These are phyloP conservation scores for Termitomyces sp. DNA, from an alignment of 768 basidiomycete species.

Conservation along the genomic window DNA sequence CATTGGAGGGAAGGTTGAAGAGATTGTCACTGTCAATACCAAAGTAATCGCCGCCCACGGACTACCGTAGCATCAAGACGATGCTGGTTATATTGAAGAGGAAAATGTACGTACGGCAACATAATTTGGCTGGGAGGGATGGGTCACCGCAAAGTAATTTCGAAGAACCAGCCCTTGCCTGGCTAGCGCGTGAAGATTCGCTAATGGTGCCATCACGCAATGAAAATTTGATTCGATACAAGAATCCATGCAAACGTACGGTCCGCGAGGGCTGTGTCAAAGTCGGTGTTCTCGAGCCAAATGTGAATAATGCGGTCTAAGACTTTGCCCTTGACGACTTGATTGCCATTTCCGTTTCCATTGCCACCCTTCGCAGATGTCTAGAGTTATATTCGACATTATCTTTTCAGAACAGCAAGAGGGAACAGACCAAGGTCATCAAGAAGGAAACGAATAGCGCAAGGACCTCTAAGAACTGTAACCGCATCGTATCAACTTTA, in stretches of 20 bases:
- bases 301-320: conserved; percentile 36
- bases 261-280: conserved; percentile 24
- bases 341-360: background rate
- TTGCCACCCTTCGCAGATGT: background rate
- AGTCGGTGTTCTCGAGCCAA: conserved; percentile 67
- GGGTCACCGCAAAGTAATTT: conserved; percentile 48
- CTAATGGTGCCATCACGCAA: background rate
- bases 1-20: conserved; percentile 38
- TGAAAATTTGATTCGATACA: background rate
- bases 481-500: background rate
- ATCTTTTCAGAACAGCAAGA: background rate
- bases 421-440: background rate
- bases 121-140: conserved; percentile 65
- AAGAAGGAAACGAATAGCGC: background rate
- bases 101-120: conserved; percentile 25
- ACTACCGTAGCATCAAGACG: background rate
- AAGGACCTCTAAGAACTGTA: background rate
- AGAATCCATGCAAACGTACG: conserved; percentile 13
- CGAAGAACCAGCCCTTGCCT: conserved; percentile 46
- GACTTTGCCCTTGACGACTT: conserved; percentile 20
- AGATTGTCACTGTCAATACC: conserved; percentile 37
- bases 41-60: conserved; percentile 27
- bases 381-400: background rate
- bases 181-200: conserved; percentile 35
- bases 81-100: conserved; percentile 19